phyloP scores from a whole-genome alignment of 2,329 filamentous ascomycete genomes.

The Graphilbum ipis-grandicollis region DNA sequence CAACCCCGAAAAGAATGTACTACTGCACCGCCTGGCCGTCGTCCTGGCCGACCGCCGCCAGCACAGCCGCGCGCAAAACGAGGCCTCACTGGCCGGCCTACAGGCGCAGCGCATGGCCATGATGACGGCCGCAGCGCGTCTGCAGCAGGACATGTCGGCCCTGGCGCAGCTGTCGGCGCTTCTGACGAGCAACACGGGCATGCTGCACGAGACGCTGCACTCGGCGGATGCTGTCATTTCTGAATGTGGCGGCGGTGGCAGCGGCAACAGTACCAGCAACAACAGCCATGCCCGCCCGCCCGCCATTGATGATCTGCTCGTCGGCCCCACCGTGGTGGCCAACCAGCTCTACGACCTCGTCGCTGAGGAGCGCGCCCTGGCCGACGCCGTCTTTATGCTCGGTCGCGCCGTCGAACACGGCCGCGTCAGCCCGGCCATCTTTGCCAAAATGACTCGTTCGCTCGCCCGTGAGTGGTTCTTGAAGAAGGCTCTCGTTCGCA shows the following conservation, averaged over 20 bases:
- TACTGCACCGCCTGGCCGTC: constrained; percentile 59
- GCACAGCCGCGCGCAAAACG: constrained; percentile 52
- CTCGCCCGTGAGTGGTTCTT: constrained; percentile 67
- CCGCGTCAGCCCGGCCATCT: constrained; percentile 51
- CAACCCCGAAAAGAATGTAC: constrained; percentile 86
- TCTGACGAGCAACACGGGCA: constrained; percentile 58
- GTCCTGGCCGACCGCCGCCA: constrained; percentile 53
- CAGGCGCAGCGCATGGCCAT: constrained; percentile 67
- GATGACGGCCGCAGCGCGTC: constrained; percentile 44
- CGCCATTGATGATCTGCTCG: constrained; percentile 74
- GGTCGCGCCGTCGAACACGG: constrained; percentile 59
- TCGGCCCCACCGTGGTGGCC: constrained; percentile 84
- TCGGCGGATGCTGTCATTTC: constrained; percentile 71
- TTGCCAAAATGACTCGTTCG: constrained; percentile 59
- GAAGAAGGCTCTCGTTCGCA: constrained; percentile 64
- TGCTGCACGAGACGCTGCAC: constrained; percentile 59
- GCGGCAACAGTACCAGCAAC: too few species aligned
- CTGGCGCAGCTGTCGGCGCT: constrained; percentile 54
- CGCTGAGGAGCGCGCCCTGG: constrained; percentile 73
- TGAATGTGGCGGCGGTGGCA: too few species aligned
- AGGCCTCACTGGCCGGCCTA: constrained; percentile 56
- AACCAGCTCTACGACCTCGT: constrained; percentile 83
- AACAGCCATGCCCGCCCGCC: constrained; percentile 54
- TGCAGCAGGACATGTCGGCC: constrained; percentile 58
- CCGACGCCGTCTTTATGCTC: constrained; percentile 72